Conservation (phyloP, 345 rosid genomes). For the Pistacia integerrima region DNA sequence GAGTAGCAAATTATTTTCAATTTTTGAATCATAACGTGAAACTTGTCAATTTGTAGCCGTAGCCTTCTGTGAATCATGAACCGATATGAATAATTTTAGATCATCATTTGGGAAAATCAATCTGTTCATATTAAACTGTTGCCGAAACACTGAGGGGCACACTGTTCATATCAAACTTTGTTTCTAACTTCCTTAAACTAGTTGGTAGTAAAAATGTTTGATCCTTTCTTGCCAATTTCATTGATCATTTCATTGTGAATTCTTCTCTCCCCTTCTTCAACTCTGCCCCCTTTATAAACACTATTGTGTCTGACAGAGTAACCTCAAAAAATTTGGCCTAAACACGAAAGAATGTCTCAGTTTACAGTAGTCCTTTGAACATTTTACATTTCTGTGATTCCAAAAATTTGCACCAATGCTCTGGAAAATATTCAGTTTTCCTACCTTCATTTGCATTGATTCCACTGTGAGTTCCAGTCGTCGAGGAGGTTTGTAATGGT, state of each 20-base stretch:
- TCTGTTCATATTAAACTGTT: not conserved
- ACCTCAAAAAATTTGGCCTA: conserved; percentile 40
- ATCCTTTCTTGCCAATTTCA: not conserved
- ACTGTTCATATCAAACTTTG: not conserved
- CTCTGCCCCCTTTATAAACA: conserved; percentile 35
- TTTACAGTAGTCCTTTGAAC: conserved; percentile 17
- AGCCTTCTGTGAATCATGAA: too few species aligned
- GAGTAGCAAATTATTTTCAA: too few species aligned
- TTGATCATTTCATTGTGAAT: conserved; percentile 17
- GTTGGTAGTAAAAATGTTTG: too few species aligned
- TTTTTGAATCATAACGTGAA: too few species aligned
- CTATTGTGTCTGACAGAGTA: conserved; percentile 21
- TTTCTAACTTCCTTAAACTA: too few species aligned
- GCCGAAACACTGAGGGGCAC: not conserved
- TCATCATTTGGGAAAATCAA: not conserved
- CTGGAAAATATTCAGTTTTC: conserved; percentile 9
- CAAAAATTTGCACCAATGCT: conserved; percentile 23
- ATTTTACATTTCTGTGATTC: conserved; percentile 28
- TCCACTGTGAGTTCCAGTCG: conserved; percentile 62
- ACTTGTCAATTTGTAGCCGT: too few species aligned
- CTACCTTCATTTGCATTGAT: conserved; percentile 74
- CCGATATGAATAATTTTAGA: too few species aligned
- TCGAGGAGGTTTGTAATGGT: conserved; percentile 70
- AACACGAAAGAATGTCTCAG: conserved; percentile 38
- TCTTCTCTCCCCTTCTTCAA: conserved; percentile 19